Evolutionary conservation across 2,329 filamentous ascomycete species (phyloP), one percentile per base, ranked within the genome.

Genomic region (Annulohypoxylon truncatum): DNA sequence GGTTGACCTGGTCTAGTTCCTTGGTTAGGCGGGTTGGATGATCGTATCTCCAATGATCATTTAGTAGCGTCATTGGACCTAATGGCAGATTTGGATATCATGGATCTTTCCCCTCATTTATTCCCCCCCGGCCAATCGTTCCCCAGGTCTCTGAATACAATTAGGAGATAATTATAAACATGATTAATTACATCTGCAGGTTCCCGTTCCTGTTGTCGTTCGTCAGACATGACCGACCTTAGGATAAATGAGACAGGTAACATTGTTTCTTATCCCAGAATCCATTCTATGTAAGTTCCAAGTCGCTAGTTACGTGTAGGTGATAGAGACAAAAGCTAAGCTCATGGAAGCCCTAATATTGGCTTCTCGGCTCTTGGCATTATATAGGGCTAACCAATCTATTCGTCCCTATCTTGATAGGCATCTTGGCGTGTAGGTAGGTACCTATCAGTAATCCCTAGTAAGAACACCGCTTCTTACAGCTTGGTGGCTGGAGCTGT

Each of bases 41-140:
- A 50, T 62, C 28, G 54, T 50, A 62, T 58, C 48, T 59, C 48
- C 50, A 52, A 65, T 42, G 58, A 50, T 66, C 65, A 70, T 70
- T 55, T 35, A 51, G 54, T 50, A 47, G 42, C 42, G 55, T 68
- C 66, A 68, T 59, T 61, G 15, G 61, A 38, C 35, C 55, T 61
- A 12, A 57, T 54, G 38, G 44, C 38, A 53, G 48, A 44, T 46
- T 48, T 15, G 35, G 18, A 18, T 15, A 38, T 18, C 28, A 28
- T 15, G 35, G 50, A 46, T 18, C 22, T 42, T 44, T 40, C 59
- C 67, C 60, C 64, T 58, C 44, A 58, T 50, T 56, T 15, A 18
- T 38, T 38, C 9, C 6, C 31, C 7, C 26, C 50, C 46, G 15
- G 9, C 58, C 64, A 67, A 70, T 67, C 26, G 13, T 31, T 40